Conservation (phyloP, 352 stramenopile genomes). For the Aphanomyces cochlioides region DNA sequence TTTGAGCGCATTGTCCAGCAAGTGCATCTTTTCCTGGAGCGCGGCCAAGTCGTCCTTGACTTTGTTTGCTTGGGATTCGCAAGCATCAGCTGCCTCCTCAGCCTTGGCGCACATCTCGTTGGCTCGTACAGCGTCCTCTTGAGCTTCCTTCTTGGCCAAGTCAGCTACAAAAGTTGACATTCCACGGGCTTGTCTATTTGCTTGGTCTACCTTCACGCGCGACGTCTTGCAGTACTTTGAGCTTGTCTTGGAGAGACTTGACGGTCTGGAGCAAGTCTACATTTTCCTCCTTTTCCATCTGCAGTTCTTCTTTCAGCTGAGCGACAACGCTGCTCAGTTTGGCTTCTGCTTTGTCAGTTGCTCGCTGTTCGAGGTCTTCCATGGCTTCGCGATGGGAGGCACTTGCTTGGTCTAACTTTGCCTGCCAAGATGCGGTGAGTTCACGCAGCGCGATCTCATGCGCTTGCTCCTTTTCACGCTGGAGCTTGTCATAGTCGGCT, state of each 20-base stretch:
- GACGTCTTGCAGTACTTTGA: conserved; percentile 1
- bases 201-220: conserved; percentile 19
- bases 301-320: conserved; percentile 24
- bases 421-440: background rate
- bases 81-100: conserved; percentile 25
- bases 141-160: conserved; percentile 7
- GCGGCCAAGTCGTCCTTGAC: conserved; percentile 21
- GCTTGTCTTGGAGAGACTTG: conserved; percentile 29
- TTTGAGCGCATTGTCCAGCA: conserved; percentile 17
- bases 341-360: background rate
- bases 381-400: background rate
- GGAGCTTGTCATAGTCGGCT: background rate
- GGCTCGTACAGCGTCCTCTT: background rate
- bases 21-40: conserved; percentile 34
- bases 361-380: background rate
- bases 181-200: no score
- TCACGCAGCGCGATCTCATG: background rate
- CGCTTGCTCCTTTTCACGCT: background rate
- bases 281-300: conserved; percentile 31
- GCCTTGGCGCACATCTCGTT: conserved; percentile 11
- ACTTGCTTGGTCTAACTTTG: background rate
- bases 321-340: background rate
- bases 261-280: conserved; percentile 30
- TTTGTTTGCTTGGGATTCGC: conserved; percentile 27
- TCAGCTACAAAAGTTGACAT: conserved; percentile 4